Conservation (phyloP, 2,329 filamentous ascomycete genomes). For the Fusarium odoratissimum region DNA sequence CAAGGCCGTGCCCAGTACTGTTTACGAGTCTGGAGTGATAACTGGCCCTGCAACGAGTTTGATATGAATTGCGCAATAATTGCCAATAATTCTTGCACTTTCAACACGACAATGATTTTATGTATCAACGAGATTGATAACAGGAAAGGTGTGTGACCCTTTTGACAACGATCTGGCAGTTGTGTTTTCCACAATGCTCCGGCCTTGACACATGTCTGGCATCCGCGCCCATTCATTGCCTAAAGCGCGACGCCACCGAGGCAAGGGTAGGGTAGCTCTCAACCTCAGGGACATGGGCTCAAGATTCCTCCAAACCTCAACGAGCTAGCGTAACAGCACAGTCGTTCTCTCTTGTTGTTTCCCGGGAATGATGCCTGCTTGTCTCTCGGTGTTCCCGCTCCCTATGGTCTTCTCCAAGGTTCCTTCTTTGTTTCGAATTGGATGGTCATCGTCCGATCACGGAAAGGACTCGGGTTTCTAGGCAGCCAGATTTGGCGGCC, state of each 20-base stretch:
- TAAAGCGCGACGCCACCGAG: conserved; percentile 41
- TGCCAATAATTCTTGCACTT: neutral
- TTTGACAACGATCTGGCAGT: conserved; percentile 24
- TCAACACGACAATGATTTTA: neutral
- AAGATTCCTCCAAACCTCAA: conserved; percentile 21
- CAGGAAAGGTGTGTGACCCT: conserved; percentile 19
- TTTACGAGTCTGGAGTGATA: neutral
- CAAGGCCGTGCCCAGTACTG: conserved; percentile 26
- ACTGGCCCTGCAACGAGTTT: neutral
- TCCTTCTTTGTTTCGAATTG: conserved; percentile 35
- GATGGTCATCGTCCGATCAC: conserved; percentile 39
- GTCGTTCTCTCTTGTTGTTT: conserved; percentile 25
- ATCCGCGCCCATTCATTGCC: conserved; percentile 33
- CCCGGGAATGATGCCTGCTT: conserved; percentile 44
- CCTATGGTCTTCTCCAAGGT: conserved; percentile 33
- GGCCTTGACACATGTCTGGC: conserved; percentile 26
- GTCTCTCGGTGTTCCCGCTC: conserved; percentile 46
- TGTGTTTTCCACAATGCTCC: conserved; percentile 35
- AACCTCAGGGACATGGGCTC: conserved; percentile 1
- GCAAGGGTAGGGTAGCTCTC: conserved; percentile 30
- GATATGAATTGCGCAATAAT: neutral
- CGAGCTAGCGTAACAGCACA: conserved; percentile 19
- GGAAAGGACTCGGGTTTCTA: conserved; percentile 24
- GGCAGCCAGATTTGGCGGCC: conserved; percentile 16
- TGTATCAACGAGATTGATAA: conserved; percentile 43